A percentile compares a stretch with the other conserved stretches of the same genome.
Evolutionary conservation across 2,329 filamentous ascomycete genomes (phyloP).

Genomic region (Verticillium longisporum): DNA sequence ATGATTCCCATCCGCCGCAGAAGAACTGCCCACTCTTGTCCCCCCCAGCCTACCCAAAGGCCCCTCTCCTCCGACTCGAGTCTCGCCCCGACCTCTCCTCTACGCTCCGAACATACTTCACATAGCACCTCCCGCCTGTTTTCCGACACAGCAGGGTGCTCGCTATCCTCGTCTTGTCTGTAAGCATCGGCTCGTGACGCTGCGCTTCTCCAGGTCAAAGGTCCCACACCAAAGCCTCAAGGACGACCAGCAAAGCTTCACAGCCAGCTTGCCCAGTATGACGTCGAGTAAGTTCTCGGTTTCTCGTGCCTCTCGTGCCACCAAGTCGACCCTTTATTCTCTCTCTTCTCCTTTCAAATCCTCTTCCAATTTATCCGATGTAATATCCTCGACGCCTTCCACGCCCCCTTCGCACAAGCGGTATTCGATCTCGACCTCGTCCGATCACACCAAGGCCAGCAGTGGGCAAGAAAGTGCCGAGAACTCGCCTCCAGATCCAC

Average conservation of each 20-base stretch:
- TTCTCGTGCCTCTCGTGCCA: constrained; percentile 23
- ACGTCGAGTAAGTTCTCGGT: constrained; percentile 34
- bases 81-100: not conserved
- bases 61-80: not conserved
- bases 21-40: not conserved
- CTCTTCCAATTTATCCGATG: constrained; percentile 2
- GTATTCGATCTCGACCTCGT: constrained; percentile 10
- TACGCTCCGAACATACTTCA: not conserved
- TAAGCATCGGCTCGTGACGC: not conserved
- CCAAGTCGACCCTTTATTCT: constrained; percentile 24
- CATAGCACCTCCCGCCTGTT: not conserved
- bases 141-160: not conserved
- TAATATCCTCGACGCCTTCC: constrained; percentile 2
- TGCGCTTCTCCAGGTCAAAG: not conserved
- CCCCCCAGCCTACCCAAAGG: not conserved
- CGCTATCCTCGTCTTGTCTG: constrained; percentile 4
- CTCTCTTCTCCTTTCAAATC: constrained; percentile 25
- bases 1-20: not conserved
- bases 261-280: constrained; percentile 28
- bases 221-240: not conserved
- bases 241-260: not conserved
- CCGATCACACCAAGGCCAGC: constrained; percentile 8
- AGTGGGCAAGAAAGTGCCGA: constrained; percentile 8
- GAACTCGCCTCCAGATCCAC: constrained; percentile 1
- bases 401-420: constrained; percentile 5